Conservation (phyloP, 768 basidiomycete genomes). For the Pilatotrama ljubarskyi region DNA sequence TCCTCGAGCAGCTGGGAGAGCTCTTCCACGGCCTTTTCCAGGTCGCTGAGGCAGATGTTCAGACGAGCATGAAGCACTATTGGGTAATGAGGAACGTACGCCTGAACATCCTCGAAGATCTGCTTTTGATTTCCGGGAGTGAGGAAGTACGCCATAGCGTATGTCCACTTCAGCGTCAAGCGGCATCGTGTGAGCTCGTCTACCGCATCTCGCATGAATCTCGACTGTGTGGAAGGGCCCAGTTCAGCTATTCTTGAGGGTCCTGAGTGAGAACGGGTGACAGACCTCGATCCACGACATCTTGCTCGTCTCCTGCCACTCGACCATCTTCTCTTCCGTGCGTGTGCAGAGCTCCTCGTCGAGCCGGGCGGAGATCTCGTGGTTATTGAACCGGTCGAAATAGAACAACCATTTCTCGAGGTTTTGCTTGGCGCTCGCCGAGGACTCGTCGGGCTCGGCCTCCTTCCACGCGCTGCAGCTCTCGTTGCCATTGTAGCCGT, state of each 20-base stretch:
- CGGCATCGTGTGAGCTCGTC: conserved; percentile 88
- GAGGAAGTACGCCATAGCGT: conserved; percentile 99
- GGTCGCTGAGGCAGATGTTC: conserved; percentile 52
- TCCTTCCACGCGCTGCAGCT: conserved; percentile 47
- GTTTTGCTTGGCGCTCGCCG: conserved; percentile 41
- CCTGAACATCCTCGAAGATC: conserved; percentile 95
- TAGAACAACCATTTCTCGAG: conserved; percentile 49
- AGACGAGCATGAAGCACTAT: neutral
- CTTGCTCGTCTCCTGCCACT: conserved; percentile 90
- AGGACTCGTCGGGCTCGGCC: conserved; percentile 66
- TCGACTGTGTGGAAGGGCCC: conserved; percentile 27
- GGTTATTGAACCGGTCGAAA: conserved; percentile 99
- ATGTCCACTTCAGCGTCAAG: conserved; percentile 97
- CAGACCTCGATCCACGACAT: conserved; percentile 97
- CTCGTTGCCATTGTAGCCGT: conserved; percentile 31
- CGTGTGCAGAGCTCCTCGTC: conserved; percentile 87
- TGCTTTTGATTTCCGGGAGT: conserved; percentile 89
- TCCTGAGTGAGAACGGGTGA: neutral
- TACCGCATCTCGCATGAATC: conserved; percentile 98
- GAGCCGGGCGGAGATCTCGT: conserved; percentile 96
- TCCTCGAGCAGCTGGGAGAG: conserved; percentile 89
- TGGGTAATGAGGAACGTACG: conserved; percentile 46
- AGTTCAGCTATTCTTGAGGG: too few relatives aligned
- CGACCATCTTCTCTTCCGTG: conserved; percentile 99
- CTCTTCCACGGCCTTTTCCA: conserved; percentile 94